Evolutionary conservation across 768 basidiomycete species (phyloP), one percentile per base, ranked within the genome.

Genomic region (Boletus speciosus): DNA sequence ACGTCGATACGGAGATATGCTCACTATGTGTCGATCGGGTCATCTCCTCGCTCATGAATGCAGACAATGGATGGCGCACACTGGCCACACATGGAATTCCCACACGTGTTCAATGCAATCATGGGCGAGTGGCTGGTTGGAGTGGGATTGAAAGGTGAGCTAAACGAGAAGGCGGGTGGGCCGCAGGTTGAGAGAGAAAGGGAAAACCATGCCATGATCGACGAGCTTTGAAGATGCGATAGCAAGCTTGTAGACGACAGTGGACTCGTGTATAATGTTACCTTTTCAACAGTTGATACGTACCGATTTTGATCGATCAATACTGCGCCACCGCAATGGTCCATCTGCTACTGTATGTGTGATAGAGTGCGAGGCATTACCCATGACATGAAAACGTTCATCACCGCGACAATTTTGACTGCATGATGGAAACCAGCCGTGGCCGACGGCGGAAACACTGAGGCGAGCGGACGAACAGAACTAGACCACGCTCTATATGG

Each of bases 71-170:
- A 70, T 7, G 81, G 81, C 0, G 78, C 82, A 5, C 87, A 89
- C 64, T 88, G 87, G 86, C 73, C 78, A 8, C 87, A 88, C 36
- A 70, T 88, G 19, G 87, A 89, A 64, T 66, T 76, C 54, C 81
- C 85, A 0, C 51, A 67, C 2, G 68, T 70, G 40, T 79, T 84
- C 64, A 89, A 88, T 57, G 44, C 52, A 0, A 67, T 79, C 43
- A 69, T 85, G 49, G 72, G 74, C 16, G 64, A 74, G 35, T 88
- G 86, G 85, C 71, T 89, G 41, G 56, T 62, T 3, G 50, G 19
- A 8, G 21, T 61, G 10, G 51, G 23, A 10, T n/a, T 35, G 12
- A 52, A 45, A n/a, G 41, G 25, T 5, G 16, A 34, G 16, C n/a
- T 19, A 7, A 21, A 15, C 16, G 41, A 42, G 21, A 37, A 42